Conservation (phyloP, 2,329 filamentous ascomycete species). For the Monilinia aucupariae region DNA sequence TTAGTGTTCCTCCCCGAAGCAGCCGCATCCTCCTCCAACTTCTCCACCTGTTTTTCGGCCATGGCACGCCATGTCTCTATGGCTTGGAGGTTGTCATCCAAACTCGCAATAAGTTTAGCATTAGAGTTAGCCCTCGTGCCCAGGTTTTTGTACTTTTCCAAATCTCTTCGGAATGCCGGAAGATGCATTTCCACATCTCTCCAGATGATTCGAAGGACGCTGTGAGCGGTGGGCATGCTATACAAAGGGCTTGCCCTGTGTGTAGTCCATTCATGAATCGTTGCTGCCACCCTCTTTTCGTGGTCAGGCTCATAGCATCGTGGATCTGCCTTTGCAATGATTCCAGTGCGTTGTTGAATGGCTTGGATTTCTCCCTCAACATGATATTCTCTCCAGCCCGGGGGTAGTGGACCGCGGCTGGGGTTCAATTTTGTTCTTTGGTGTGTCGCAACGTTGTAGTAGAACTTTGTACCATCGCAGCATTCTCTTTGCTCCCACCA, state of each 20-base stretch:
- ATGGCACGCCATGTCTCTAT: constrained; percentile 11
- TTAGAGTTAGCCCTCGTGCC: neutral
- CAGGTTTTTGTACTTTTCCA: constrained; percentile 2
- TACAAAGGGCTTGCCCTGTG: constrained; percentile 10
- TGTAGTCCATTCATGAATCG: constrained; percentile 13
- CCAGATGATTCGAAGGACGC: constrained; percentile 9
- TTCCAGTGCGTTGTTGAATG: constrained; percentile 11
- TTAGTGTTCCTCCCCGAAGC: neutral
- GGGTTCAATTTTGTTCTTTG: constrained; percentile 13
- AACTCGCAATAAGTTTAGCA: neutral
- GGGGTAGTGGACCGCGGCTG: neutral
- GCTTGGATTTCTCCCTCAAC: constrained; percentile 4
- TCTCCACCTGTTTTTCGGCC: constrained; percentile 7
- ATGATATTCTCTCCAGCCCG: neutral
- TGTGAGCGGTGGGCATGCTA: constrained; percentile 5
- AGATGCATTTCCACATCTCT: constrained; percentile 16
- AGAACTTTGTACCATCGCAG: constrained; percentile 11
- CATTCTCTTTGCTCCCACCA: constrained; percentile 15
- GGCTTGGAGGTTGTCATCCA: constrained; percentile 11
- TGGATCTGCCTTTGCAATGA: constrained; percentile 13
- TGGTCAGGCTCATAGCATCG: neutral
- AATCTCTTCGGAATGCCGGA: neutral
- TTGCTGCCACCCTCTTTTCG: constrained; percentile 5
- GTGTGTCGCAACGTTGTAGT: constrained; percentile 12
- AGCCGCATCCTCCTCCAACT: constrained; percentile 4